Conservation (phyloP, 345 rosid species). For the Moringa oleifera region DNA sequence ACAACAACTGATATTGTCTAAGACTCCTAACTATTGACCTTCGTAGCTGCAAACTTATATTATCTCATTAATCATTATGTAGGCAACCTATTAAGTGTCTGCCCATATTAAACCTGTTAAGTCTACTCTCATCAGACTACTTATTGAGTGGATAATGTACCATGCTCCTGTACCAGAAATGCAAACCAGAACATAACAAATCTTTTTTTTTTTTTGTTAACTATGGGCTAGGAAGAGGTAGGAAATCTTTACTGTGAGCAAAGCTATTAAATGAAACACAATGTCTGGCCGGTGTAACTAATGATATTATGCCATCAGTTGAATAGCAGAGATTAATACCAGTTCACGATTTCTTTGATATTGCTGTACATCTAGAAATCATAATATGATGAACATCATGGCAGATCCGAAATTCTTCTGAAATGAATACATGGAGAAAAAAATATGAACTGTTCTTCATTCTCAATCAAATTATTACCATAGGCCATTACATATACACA, state of each 20-base stretch:
- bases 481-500: neutral
- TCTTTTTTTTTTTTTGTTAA: too few species aligned
- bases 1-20: too few species aligned
- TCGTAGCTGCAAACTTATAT: too few species aligned
- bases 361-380: neutral
- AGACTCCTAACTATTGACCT: too few species aligned
- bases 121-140: too few species aligned
- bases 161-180: too few species aligned
- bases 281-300: neutral
- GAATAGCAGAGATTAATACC: neutral
- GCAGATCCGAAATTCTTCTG: neutral
- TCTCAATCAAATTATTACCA: neutral
- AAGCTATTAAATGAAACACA: neutral
- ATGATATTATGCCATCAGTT: neutral
- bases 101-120: too few species aligned
- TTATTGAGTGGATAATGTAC: too few species aligned
- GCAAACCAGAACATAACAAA: too few species aligned
- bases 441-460: conserved; percentile 3
- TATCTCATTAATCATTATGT: too few species aligned
- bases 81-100: too few species aligned
- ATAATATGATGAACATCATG: neutral
- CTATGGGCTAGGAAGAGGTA: too few species aligned
- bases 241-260: neutral
- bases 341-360: neutral
- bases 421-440: neutral